Evolutionary conservation across 2,329 filamentous ascomycete genomes (phyloP), one percentile per base, ranked within the genome.

Genomic region (Cyphellophora europaea): DNA sequence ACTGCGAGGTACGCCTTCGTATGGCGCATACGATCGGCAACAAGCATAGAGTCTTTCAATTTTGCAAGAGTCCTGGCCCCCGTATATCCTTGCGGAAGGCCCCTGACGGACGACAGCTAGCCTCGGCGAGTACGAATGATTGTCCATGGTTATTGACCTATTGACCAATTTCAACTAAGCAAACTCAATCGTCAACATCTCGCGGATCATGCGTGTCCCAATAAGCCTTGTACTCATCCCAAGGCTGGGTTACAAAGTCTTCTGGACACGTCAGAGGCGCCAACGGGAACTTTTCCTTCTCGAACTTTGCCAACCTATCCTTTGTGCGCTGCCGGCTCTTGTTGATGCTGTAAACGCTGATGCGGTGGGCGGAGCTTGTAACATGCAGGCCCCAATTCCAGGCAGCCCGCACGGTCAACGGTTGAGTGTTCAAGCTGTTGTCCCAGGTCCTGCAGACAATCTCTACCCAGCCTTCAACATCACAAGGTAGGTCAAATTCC

Each of bases 381-480:
- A 62, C 55, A 41, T 62, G 57, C 3, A 62, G 47, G 15, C 56
- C 56, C 53, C 58, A 61, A 31, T 62, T 62, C 70, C 71, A 79
- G 0, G 70, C 61, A 4, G 65, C 62, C 10, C 74, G 57, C 0
- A 77, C 66, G 41, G 63, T 62, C 0, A 66, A 61, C 0, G 74
- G 73, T 46, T 79, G 74, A 0, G 73, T 77, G 40, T 79, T 78
- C 19, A 77, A 51, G 0, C 67, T 58, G 38, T 79, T 77, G 45
- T 79, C 74, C 73, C 74, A 78, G 47, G 69, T 75, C 4, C 75
- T 60, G 18, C 66, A 66, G 0, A 71, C 65, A 21, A 79, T 56
- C 50, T 79, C 74, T 13, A 74, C 51, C 74, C 74, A 77, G 0
- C 74, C 73, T 44, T 77, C 73, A 1, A 66, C 66, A 31, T 77